Evolutionary conservation across 2,329 filamentous ascomycete species (phyloP), one percentile per base, ranked within the genome.

Genomic region (Colletotrichum cuscutae): DNA sequence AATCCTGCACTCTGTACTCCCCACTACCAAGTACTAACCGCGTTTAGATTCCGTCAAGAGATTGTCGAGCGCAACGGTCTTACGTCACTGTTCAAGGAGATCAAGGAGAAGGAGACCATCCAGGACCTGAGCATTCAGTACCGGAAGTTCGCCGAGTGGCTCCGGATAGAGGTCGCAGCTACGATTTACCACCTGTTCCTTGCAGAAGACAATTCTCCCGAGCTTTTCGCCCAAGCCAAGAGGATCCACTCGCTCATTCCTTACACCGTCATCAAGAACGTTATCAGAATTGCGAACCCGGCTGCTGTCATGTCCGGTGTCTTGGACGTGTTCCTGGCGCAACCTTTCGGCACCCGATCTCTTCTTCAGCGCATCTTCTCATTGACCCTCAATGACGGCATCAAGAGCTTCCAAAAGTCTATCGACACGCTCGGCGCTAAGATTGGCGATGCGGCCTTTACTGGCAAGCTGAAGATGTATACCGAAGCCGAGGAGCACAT

Each of bases 111-210:
- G 85, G 88, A 94, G 72, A 95, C 90, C 4, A 96, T 99, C 65
- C 89, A 91, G 75, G 95, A 98, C 77, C 88, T 99, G 65, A 97
- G 94, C 79, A 92, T 97, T 12, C 95, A 98, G 81, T 98, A 98
- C 82, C 94, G 97, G 79, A 99, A 98, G 81, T 98, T 99, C 80
- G 96, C 96, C 22, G 97, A 99, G 82, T 99, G 97, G 97, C 86
- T 98, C 63, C 92, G 97, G 52, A 99, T 99, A 79, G 97, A 99
- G 84, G 92, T 99, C 61, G 97, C 97, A 28, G 97, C 97, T 53
- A 98, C 97, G 26, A 91, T 98, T 72, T 99, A 99, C 80, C 97
- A 99, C 81, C 87, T 99, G 42, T 99, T 99, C 87, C 88, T 99
- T 57, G 97, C 97, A 6, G 97, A 99, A 81, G 97, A 99, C 84